phyloP scores from a whole-genome alignment of 805 yeast species.

The Nakazawaea sp. region DNA sequence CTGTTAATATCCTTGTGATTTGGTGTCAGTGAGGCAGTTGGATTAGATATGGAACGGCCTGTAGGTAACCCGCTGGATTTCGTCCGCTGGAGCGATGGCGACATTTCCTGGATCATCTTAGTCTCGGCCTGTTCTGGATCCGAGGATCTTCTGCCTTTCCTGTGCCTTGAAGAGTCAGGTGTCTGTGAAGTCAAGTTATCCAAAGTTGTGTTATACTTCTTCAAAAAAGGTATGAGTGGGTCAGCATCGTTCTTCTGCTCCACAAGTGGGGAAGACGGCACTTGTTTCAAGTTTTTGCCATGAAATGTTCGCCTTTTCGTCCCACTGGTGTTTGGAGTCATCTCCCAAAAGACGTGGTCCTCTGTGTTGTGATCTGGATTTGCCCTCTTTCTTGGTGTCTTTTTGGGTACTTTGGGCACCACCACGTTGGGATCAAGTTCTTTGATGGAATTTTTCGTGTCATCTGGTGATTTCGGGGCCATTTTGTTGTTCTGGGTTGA shows the following conservation, averaged over 20 bases:
- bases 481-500: not conserved
- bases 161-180: slow-evolving; percentile 22
- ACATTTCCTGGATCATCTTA: slow-evolving; percentile 14
- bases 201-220: slow-evolving; percentile 34
- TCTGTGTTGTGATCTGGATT: slow-evolving; percentile 23
- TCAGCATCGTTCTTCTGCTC: slow-evolving; percentile 16
- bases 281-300: slow-evolving; percentile 9
- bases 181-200: slow-evolving; percentile 25
- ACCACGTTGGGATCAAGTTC: not conserved
- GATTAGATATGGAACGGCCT: too few relatives aligned
- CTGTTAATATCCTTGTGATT: slow-evolving; percentile 10
- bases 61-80: slow-evolving; percentile 27
- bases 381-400: slow-evolving; percentile 8
- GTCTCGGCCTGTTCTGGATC: slow-evolving; percentile 20
- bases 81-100: slow-evolving; percentile 31
- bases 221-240: slow-evolving; percentile 21
- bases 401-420: not conserved
- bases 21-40: too few relatives aligned
- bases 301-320: too few relatives aligned
- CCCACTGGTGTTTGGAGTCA: slow-evolving; percentile 26
- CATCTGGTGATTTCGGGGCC: not conserved
- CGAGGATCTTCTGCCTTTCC: slow-evolving; percentile 27
- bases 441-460: not conserved
- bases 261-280: slow-evolving; percentile 38
- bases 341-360: slow-evolving; percentile 33